These are phyloP conservation scores for Leptomonas pyrrhocoris DNA, from an alignment of 208 protist genomes.

Conservation along the genomic window DNA sequence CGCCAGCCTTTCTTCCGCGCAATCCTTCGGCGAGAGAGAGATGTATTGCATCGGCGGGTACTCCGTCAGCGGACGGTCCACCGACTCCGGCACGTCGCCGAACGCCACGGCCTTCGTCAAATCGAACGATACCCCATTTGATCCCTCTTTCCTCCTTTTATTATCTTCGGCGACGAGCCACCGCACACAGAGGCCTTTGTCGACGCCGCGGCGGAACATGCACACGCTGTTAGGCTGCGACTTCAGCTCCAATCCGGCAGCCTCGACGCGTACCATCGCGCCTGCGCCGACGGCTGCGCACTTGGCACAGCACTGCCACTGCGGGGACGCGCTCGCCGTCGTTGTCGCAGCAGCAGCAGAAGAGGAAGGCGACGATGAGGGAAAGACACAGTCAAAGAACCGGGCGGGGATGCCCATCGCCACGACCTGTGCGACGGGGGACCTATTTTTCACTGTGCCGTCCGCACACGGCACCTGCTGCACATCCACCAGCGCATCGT, in stretches of 20 bases:
- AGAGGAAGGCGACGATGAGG: neutral
- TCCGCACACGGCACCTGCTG: slow-evolving; percentile 42
- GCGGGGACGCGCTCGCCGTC: neutral
- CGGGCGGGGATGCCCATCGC: slow-evolving; percentile 62
- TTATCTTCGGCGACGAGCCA: slow-evolving; percentile 36
- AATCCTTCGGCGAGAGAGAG: slow-evolving; percentile 42
- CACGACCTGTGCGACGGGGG: slow-evolving; percentile 41
- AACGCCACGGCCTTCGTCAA: slow-evolving; percentile 44
- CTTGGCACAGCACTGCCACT: slow-evolving; percentile 39
- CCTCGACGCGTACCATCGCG: slow-evolving; percentile 22
- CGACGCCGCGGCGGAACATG: slow-evolving; percentile 38
- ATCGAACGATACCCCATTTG: slow-evolving; percentile 22
- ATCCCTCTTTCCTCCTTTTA: slow-evolving; percentile 1
- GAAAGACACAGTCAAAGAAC: slow-evolving; percentile 43
- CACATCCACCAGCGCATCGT: slow-evolving; percentile 52
- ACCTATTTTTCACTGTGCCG: slow-evolving; percentile 13
- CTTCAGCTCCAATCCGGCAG: slow-evolving; percentile 43
- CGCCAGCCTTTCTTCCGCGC: slow-evolving; percentile 10
- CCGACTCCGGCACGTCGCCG: slow-evolving; percentile 54
- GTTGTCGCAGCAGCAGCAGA: neutral
- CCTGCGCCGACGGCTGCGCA: slow-evolving; percentile 26
- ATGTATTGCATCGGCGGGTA: slow-evolving; percentile 62
- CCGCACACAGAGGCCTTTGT: slow-evolving; percentile 56
- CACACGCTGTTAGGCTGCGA: slow-evolving; percentile 69
- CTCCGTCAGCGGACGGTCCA: slow-evolving; percentile 48